A percentile compares a stretch with the other conserved stretches of the same genome.
Conservation (phyloP, 208 protist species). For the Wallacemonas sp. region DNA sequence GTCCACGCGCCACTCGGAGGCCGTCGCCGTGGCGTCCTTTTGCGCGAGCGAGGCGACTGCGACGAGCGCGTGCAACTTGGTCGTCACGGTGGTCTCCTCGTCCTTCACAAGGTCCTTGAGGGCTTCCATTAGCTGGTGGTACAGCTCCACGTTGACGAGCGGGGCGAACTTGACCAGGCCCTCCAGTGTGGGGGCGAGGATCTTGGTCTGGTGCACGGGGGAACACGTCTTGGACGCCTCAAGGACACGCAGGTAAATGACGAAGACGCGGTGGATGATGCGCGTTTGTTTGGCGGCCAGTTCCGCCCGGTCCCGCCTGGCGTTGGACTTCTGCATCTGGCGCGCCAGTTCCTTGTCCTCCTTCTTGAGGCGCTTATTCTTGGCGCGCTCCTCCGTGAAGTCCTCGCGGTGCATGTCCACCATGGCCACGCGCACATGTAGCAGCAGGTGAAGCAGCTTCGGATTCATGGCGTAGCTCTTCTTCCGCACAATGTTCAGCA, state of each 20-base stretch:
- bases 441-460: constrained; percentile 82
- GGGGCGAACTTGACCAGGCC: constrained; percentile 91
- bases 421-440: constrained; percentile 92
- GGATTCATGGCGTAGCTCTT: constrained; percentile 92
- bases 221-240: constrained; percentile 83
- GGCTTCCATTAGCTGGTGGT: constrained; percentile 85
- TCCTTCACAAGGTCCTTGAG: constrained; percentile 88
- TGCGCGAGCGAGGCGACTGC: constrained; percentile 87
- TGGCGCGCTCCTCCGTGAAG: constrained; percentile 88
- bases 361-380: constrained; percentile 88
- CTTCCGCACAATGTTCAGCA: constrained; percentile 89
- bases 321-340: constrained; percentile 91
- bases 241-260: constrained; percentile 91
- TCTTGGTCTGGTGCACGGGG: constrained; percentile 83
- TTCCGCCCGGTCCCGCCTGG: constrained; percentile 81
- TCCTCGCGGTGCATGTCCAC: constrained; percentile 89
- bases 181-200: constrained; percentile 86
- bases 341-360: constrained; percentile 92
- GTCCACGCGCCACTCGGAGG: constrained; percentile 87
- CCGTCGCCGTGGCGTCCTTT: constrained; percentile 76
- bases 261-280: constrained; percentile 88
- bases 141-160: constrained; percentile 88
- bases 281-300: constrained; percentile 85
- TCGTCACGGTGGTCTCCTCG: constrained; percentile 75
- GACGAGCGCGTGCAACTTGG: constrained; percentile 86